These are phyloP conservation scores for Hemerocallis citrina DNA, from an alignment of 106 monocot genomes.

Conservation along the genomic window DNA sequence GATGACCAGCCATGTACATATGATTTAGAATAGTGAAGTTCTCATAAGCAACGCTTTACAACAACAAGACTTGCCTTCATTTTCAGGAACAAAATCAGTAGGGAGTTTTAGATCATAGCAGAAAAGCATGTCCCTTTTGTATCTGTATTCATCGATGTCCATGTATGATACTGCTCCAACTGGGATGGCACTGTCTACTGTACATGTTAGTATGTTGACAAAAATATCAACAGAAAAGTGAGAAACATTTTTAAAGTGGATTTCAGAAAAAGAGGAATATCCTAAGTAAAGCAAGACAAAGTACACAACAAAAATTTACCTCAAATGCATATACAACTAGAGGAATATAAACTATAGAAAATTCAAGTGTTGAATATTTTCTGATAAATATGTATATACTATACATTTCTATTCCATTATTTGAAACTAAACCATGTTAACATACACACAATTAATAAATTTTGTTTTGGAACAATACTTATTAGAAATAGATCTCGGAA, in stretches of 20 bases:
- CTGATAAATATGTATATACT: too few relatives aligned
- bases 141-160: constrained; percentile 67
- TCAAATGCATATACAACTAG: not conserved
- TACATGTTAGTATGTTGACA: not conserved
- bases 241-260: not conserved
- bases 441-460: not conserved
- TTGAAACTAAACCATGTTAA: not conserved
- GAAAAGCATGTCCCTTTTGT: constrained; percentile 88
- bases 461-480: constrained; percentile 25
- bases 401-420: not conserved
- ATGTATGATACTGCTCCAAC: constrained; percentile 84
- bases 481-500: constrained; percentile 60
- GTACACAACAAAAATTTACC: not conserved
- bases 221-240: not conserved
- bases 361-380: not conserved
- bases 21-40: not conserved
- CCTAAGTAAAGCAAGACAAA: not conserved
- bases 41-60: not conserved
- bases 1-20: not conserved
- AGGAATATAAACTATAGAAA: not conserved
- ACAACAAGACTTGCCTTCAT: constrained; percentile 42
- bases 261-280: not conserved
- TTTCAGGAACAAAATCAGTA: constrained; percentile 62
- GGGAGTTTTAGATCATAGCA: constrained; percentile 91
- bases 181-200: constrained; percentile 43